Evolutionary conservation across 768 basidiomycete species (phyloP), one percentile per base, ranked within the genome.

Genomic region (Amanita molliuscula): DNA sequence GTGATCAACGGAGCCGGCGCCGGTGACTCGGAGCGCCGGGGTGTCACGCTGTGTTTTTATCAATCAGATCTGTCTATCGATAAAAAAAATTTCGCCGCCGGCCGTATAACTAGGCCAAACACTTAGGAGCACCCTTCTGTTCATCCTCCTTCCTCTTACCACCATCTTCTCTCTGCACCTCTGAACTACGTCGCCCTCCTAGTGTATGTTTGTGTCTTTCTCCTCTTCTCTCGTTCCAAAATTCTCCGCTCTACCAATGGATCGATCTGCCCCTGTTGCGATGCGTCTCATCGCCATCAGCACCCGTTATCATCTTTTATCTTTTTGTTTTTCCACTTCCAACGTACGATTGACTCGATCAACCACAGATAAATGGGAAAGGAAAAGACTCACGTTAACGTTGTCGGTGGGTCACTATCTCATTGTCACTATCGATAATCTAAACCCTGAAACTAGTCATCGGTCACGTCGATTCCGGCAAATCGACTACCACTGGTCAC

Each of bases 401-500:
- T 94, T 73, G 92, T 94, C 72, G 92, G 88, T 90, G 50, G 55
- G 88, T 74, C 20, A 51, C 51, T 58, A 64, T 68, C 65, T 62
- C 54, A 52, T 62, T 57, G 43, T 57, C 44, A 41, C 9, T 54
- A 9, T 43, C 61, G 46, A 59, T 57, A 50, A 31, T 16, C 45
- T 37, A 55, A 48, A 55, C 50, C 56, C 67, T 53, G 64, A 63
- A 55, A 59, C 65, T 16, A 88, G 92, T 94, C 73, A 95, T 95
- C 77, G 93, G 94, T 59, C 93, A 94, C 79, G 91, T 94, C 89
- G 93, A 97, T 78, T 97, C 95, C 69, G 95, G 95, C 61, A 99
- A 98, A 78, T 98, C 95, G 53, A 99, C 96, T 75, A 99, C 96
- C 65, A 99, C 96, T 61, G 96, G 96, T 60, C 96, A 99, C 78